A percentile compares a stretch with the other conserved stretches of the same genome.
These are phyloP conservation scores for Talaromyces proteolyticus DNA, from an alignment of 495 filamentous ascomycete genomes.

Conservation along the genomic window DNA sequence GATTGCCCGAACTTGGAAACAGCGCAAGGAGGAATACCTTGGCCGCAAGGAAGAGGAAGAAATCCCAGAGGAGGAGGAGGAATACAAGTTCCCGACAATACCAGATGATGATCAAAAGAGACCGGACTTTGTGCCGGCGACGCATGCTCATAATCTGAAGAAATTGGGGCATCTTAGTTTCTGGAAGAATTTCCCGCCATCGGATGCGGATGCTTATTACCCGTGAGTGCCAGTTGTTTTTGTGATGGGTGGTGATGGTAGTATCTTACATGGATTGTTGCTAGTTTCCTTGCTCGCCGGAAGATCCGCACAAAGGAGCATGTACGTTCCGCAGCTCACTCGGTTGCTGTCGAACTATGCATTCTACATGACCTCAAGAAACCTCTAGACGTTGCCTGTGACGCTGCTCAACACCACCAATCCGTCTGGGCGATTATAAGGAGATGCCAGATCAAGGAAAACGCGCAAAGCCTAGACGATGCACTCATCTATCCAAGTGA, in stretches of 20 bases:
- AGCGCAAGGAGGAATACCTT: constrained; percentile 5
- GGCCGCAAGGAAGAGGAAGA: neutral
- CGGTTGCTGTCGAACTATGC: constrained; percentile 41
- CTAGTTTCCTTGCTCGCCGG: neutral
- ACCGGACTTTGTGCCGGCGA: constrained; percentile 55
- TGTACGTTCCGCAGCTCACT: constrained; percentile 25
- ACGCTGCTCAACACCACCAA: constrained; percentile 23
- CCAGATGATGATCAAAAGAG: too few relatives aligned
- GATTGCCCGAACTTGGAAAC: constrained; percentile 21
- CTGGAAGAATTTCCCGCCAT: constrained; percentile 34
- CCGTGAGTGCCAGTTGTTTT: constrained; percentile 20
- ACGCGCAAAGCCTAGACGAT: constrained; percentile 16
- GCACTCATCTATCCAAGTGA: constrained; percentile 26
- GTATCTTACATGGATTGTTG: too few relatives aligned
- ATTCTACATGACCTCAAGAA: constrained; percentile 31
- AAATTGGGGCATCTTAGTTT: constrained; percentile 45
- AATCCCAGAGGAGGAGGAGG: neutral
- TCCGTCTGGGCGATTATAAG: constrained; percentile 18
- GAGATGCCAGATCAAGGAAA: constrained; percentile 19
- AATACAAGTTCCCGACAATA: too few relatives aligned
- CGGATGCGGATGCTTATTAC: constrained; percentile 15
- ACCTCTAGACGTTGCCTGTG: constrained; percentile 20
- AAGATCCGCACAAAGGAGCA: constrained; percentile 5
- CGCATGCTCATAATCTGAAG: constrained; percentile 50
- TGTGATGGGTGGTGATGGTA: too few relatives aligned